Evolutionary conservation across 768 basidiomycete genomes (phyloP).

Genomic region (Hydnomerulius pinastri): DNA sequence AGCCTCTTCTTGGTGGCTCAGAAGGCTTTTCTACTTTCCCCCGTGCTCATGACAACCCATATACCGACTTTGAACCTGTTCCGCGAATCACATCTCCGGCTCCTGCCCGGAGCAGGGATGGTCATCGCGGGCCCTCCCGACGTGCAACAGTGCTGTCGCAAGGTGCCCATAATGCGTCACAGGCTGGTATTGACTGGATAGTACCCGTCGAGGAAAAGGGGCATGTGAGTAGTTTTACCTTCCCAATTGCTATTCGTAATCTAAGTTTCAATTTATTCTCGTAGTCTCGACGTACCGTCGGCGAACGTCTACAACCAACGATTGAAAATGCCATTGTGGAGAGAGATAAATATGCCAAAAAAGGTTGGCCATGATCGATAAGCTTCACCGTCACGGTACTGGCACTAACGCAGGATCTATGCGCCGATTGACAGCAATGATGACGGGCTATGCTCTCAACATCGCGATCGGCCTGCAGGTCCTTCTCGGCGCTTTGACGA

Average conservation of each 20-base stretch:
- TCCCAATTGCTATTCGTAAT: neutral
- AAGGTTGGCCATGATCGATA: conserved; percentile 35
- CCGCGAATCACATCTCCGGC: conserved; percentile 1
- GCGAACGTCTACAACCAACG: conserved; percentile 57
- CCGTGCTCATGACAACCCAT: conserved; percentile 4
- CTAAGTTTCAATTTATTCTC: neutral
- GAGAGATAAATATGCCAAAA: conserved; percentile 45
- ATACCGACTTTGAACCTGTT: conserved; percentile 6
- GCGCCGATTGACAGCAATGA: conserved; percentile 25
- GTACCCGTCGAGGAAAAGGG: conserved; percentile 25
- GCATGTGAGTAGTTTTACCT: conserved; percentile 13
- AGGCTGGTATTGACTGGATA: conserved; percentile 28
- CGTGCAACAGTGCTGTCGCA: conserved; percentile 1
- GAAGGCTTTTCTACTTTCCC: conserved; percentile 2
- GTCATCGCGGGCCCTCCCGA: conserved; percentile 14
- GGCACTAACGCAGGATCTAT: neutral
- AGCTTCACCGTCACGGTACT: conserved; percentile 11
- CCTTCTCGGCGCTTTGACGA: conserved; percentile 64
- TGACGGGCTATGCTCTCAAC: conserved; percentile 38
- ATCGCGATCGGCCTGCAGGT: conserved; percentile 65
- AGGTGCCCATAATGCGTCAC: neutral
- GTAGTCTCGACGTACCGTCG: conserved; percentile 40
- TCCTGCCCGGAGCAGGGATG: conserved; percentile 17
- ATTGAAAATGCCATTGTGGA: conserved; percentile 48
- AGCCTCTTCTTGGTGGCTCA: conserved; percentile 6